Base-by-base conservation (phyloP, 768 basidiomycete genomes). In the Aureoboletus auriporus region DNA sequence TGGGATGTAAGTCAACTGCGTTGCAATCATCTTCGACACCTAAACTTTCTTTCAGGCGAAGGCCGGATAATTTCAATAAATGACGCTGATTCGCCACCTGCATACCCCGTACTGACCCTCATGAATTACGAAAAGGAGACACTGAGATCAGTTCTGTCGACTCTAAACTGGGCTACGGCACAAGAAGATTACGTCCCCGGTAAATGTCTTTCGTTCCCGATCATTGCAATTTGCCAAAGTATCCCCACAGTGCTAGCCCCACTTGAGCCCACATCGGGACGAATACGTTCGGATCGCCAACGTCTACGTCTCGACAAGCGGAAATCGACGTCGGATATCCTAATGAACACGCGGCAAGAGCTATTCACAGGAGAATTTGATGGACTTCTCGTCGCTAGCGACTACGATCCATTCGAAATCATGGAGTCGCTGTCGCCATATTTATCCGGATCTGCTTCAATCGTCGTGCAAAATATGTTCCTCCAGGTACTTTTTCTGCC, bases 61-160 rank as follows among this genome's bases (percentile, higher is more conserved):
- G 96, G 95, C 16, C 78, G 81, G 43, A 70, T 98, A 9, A 72
- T 97, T 53, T 82, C 87, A 1, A 83, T 99, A 53, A 89, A 86
- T 55, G 90, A 94, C 53, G 80, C 84, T 29, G 95, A 97, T 58
- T 91, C 89, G 11, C 93, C 95, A 6, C 95, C 96, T 7, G 86
- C 92, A 36, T 95, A 91, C 66, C 88, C 89, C 11, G 78, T 93
- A 17, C 66, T 93, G 62, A 71, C 74, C 4, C 74, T 85, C 50
- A 92, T 98, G 90, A 98, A 98, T 69, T 92, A 93, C 60, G 70
- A 78, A 12, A 70, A 77, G 34, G 74, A 79, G 38, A 60, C 70
- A 10, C 59, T 76, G n/a, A 71, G 75, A 14, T 66, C 76, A 5
- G 74, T 84, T 10, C 69, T 91, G 48, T 71, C 77, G 2, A 82